These are phyloP conservation scores for Hymenochaete sp. DNA, from an alignment of 1,284 basidiomycete species.

Conservation along the genomic window DNA sequence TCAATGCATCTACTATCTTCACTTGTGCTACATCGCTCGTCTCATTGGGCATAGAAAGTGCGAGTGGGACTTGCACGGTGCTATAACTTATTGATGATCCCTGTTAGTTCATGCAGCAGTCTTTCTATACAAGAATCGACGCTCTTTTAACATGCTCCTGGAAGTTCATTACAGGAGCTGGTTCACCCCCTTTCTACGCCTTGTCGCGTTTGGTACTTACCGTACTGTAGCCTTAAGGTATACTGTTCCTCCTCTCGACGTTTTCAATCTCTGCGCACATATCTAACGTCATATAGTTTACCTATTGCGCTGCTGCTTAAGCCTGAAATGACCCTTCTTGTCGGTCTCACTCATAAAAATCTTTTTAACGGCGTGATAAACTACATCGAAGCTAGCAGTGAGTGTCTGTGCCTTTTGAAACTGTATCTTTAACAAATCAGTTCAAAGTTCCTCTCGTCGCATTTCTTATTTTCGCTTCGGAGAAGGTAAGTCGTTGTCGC, in stretches of 20 bases:
- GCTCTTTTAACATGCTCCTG: neutral
- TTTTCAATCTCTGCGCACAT: neutral
- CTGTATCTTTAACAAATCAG: neutral
- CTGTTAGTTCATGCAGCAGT: slow-evolving; percentile 8
- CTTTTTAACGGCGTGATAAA: slow-evolving; percentile 17
- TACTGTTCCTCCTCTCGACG: slow-evolving; percentile 1
- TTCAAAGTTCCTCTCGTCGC: slow-evolving; percentile 15
- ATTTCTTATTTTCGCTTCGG: slow-evolving; percentile 14
- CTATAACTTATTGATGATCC: no score
- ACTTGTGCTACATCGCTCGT: slow-evolving; percentile 8
- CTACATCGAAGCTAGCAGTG: slow-evolving; percentile 14
- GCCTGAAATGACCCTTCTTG: slow-evolving; percentile 14
- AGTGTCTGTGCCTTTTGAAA: neutral
- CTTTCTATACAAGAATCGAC: slow-evolving; percentile 4
- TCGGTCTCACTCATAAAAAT: slow-evolving; percentile 13
- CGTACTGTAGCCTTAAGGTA: slow-evolving; percentile 14
- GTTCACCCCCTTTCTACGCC: slow-evolving; percentile 11
- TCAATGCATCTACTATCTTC: slow-evolving; percentile 7
- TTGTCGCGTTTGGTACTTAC: slow-evolving; percentile 15
- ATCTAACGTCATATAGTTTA: slow-evolving; percentile 3
- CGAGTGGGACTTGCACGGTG: no score
- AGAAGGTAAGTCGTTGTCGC: slow-evolving; percentile 11
- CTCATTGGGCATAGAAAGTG: slow-evolving; percentile 16
- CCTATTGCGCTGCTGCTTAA: slow-evolving; percentile 12
- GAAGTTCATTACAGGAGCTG: slow-evolving; percentile 1